These are phyloP conservation scores for Ajuga reptans DNA, from an alignment of 305 asterid species.

Conservation along the genomic window DNA sequence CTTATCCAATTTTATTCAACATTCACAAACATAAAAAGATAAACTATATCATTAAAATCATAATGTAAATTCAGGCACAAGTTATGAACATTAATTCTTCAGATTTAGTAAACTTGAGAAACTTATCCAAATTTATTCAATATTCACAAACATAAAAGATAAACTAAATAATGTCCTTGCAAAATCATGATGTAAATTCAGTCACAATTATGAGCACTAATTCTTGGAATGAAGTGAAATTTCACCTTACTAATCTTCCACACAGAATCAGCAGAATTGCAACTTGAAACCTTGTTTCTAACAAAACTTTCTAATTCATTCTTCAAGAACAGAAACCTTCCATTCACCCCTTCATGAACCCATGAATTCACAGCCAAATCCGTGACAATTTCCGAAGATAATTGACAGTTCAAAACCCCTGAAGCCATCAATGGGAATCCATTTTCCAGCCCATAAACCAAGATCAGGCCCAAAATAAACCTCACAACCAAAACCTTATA, in stretches of 20 bases:
- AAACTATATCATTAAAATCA: too few species aligned
- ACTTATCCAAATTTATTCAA: neutral
- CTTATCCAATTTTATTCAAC: neutral
- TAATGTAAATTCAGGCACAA: too few species aligned
- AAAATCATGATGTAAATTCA: neutral
- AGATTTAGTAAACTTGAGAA: neutral
- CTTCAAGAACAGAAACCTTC: conserved; percentile 41
- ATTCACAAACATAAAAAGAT: neutral
- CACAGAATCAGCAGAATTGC: conserved; percentile 39
- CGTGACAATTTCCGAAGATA: conserved; percentile 37
- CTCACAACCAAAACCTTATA: conserved; percentile 26
- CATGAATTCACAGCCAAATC: conserved; percentile 37
- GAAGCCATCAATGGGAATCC: conserved; percentile 43
- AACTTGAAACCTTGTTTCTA: conserved; percentile 29
- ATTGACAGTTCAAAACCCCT: conserved; percentile 29
- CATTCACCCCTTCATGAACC: conserved; percentile 34
- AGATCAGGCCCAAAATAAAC: conserved; percentile 31
- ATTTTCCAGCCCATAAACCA: conserved; percentile 36
- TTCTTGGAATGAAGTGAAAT: neutral
- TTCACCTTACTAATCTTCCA: conserved; percentile 64
- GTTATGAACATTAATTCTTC: too few species aligned
- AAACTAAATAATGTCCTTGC: neutral
- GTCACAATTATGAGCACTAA: neutral
- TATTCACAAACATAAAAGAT: neutral
- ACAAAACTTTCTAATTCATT: conserved; percentile 31